Conservation (phyloP, 2,329 filamentous ascomycete species). For the Nigrospora sphaerica region DNA sequence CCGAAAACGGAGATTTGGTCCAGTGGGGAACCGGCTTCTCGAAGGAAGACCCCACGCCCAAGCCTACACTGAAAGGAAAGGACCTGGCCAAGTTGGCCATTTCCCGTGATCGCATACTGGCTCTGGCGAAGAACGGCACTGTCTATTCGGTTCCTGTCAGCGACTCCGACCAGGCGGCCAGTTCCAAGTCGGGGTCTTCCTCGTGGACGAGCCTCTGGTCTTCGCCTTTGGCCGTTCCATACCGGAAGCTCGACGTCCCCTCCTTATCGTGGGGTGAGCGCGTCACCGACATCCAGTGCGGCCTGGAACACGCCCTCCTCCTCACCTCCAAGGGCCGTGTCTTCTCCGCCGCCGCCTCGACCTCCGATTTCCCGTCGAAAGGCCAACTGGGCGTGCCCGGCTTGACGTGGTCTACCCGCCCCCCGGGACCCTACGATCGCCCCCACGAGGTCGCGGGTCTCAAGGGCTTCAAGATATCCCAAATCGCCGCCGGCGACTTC, state of each 20-base stretch:
- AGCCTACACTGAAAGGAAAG: constrained; percentile 71
- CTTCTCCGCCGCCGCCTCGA: constrained; percentile 80
- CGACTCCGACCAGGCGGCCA: constrained; percentile 59
- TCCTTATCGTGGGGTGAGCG: constrained; percentile 63
- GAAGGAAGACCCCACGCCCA: constrained; percentile 54
- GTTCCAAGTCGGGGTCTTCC: constrained; percentile 55
- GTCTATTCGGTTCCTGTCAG: constrained; percentile 83
- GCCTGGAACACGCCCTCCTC: constrained; percentile 79
- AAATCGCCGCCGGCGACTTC: constrained; percentile 78
- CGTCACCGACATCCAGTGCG: constrained; percentile 66
- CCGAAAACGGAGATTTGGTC: constrained; percentile 78
- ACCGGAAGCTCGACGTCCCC: constrained; percentile 62
- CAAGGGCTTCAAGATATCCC: constrained; percentile 60
- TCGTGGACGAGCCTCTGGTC: constrained; percentile 73
- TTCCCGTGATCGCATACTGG: constrained; percentile 78
- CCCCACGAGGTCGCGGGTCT: constrained; percentile 72
- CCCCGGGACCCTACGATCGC: constrained; percentile 70
- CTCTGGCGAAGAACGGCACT: constrained; percentile 63
- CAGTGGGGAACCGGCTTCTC: constrained; percentile 86
- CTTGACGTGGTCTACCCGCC: constrained; percentile 71
- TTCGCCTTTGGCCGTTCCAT: constrained; percentile 47
- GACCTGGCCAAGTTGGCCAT: constrained; percentile 69
- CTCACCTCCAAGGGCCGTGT: constrained; percentile 79
- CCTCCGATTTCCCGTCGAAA: constrained; percentile 67
- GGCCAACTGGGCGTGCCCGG: constrained; percentile 87